A percentile compares a stretch with the other conserved stretches of the same genome.
Evolutionary conservation across 805 yeast genomes (phyloP).

Genomic region (Hanseniaspora jakobsenii): DNA sequence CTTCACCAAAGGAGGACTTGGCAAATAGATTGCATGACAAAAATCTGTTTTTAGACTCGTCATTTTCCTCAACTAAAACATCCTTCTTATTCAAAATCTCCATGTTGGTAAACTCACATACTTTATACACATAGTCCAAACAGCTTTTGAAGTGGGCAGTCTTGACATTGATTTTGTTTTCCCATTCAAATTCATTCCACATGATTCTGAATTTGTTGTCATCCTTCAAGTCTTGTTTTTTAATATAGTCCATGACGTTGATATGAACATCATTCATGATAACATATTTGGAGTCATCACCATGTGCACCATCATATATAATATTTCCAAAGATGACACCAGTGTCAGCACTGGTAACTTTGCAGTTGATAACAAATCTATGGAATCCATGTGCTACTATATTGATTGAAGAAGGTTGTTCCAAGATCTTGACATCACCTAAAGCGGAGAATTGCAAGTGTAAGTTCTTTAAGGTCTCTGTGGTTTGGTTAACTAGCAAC

Average conservation of each 20-base stretch:
- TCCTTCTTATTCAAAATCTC: constrained; percentile 86
- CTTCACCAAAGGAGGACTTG: constrained; percentile 89
- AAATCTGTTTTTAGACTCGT: constrained; percentile 35
- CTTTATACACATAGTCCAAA: constrained; percentile 63
- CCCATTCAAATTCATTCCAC: constrained; percentile 99
- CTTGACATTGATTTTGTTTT: constrained; percentile 85
- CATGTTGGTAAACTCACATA: constrained; percentile 76
- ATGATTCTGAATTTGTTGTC: constrained; percentile 85
- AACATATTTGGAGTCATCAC: constrained; percentile 78
- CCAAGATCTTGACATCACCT: constrained; percentile 91
- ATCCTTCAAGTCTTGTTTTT: constrained; percentile 71
- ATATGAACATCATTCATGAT: constrained; percentile 89
- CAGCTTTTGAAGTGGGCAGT: constrained; percentile 48
- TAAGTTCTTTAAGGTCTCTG: constrained; percentile 75
- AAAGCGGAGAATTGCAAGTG: constrained; percentile 91
- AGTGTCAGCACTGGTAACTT: constrained; percentile 94
- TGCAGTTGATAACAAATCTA: constrained; percentile 74
- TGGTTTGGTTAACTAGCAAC: constrained; percentile 86
- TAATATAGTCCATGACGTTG: constrained; percentile 93
- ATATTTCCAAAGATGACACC: constrained; percentile 97
- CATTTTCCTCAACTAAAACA: constrained; percentile 76
- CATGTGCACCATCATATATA: constrained; percentile 90
- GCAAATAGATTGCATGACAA: constrained; percentile 90
- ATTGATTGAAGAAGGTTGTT: constrained; percentile 77
- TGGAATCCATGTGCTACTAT: constrained; percentile 97